phyloP scores from a whole-genome alignment of 768 basidiomycete species.

The Tylopilus vinaceipallidus region DNA sequence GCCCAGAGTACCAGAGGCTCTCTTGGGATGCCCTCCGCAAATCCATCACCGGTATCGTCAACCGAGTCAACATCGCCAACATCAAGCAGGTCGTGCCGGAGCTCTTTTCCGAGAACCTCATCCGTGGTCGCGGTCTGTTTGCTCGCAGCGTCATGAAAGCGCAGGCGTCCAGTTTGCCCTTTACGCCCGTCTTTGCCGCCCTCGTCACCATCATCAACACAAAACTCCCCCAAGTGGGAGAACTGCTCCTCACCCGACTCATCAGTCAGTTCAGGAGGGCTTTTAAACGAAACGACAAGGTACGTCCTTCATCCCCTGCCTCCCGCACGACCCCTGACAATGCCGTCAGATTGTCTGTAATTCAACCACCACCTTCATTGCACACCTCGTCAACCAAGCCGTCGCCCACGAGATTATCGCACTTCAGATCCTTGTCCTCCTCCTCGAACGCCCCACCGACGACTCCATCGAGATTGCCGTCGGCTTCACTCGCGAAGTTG shows the following conservation, averaged over 20 bases:
- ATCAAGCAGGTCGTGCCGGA: constrained; percentile 94
- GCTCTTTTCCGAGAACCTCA: constrained; percentile 89
- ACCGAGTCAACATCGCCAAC: constrained; percentile 95
- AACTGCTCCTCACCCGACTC: constrained; percentile 82
- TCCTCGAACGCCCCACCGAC: constrained; percentile 93
- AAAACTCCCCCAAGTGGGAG: constrained; percentile 95
- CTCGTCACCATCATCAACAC: constrained; percentile 95
- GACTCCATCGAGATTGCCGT: constrained; percentile 99
- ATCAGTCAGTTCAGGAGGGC: constrained; percentile 94
- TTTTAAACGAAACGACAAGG: constrained; percentile 98
- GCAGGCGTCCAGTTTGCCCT: constrained; percentile 94
- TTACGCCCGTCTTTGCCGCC: constrained; percentile 95
- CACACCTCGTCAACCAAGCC: constrained; percentile 89
- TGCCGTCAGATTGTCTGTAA: constrained; percentile 80
- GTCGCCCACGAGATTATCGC: constrained; percentile 94
- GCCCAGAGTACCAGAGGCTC: constrained; percentile 88
- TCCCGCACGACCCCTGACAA: background rate
- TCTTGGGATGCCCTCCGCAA: constrained; percentile 98
- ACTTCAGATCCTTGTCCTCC: constrained; percentile 91
- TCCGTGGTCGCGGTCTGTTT: constrained; percentile 91
- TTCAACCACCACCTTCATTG: constrained; percentile 88
- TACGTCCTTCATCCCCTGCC: constrained; percentile 33
- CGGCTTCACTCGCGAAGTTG: constrained; percentile 95
- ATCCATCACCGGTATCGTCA: constrained; percentile 98
- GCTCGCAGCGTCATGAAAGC: constrained; percentile 97